Evolutionary conservation across 352 stramenopile genomes (phyloP), one percentile per base, ranked within the genome.

Genomic region (Hyaloperonospora brassicae): DNA sequence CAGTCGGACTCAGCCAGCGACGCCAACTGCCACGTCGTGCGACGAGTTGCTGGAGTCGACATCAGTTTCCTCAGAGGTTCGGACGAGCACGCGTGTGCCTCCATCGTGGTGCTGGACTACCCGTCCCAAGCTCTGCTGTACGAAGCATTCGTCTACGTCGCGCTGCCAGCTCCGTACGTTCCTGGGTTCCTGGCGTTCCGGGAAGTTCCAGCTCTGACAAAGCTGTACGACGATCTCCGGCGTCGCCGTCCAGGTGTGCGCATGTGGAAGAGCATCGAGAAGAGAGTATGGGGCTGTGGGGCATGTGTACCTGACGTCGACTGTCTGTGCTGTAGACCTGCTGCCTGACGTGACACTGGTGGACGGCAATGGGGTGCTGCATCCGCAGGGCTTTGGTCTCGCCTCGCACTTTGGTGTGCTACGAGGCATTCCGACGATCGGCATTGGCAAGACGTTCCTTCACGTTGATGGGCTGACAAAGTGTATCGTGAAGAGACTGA

Each of bases 361-460:
- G 2, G 95, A 98, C 64, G 95, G 95, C 21, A 93, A 93, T 40
- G 83, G 83, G 23, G 52, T 89, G 14, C 64, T 93, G 48, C 94
- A 98, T 53, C 85, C 89, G 11, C 70, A 92, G 36, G 77, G 84
- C 39, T 97, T 97, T 54, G 93, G 94, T 5, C 72, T 98, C 1
- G 94, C 94, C 11, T 97, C 83, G 30, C 93, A 97, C 68, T 82
- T 98, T 34, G 93, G 93, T 14, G 89, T 97, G 22, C 68, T 95
- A 7, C 79, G 78, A 39, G 65, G 70, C n/a, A 83, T 97, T 43
- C 85, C 86, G 3, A 97, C 88, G 0, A 86, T 98, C 44, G 93
- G 94, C 5, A 77, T 97, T 10, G 82, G 81, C 34, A 94, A 95
- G 62, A 93, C 78, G 2, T 94, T 97, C 55, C 74, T 97, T 22